Evolutionary conservation across 176 grass and related monocot species (phyloP).

Genomic region (Carex scoparia): DNA sequence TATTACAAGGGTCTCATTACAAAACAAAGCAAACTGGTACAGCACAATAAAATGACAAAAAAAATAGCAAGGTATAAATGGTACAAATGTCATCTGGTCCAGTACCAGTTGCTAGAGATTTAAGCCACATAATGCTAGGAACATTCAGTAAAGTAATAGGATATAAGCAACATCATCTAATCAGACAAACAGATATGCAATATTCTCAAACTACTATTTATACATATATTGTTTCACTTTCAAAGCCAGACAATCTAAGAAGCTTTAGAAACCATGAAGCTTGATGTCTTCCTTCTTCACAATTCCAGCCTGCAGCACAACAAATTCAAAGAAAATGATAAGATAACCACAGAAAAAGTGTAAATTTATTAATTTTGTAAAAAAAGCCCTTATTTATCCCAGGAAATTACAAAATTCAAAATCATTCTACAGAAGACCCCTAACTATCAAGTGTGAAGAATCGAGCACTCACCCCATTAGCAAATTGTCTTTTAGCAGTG

Average conservation of each 20-base stretch:
- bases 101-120: slow-evolving; percentile 3
- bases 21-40: neutral
- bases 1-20: slow-evolving; percentile 2
- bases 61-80: neutral
- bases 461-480: neutral
- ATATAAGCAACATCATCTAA: slow-evolving; percentile 7
- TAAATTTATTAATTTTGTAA: neutral
- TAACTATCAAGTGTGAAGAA: neutral
- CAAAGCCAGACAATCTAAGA: neutral
- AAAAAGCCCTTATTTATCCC: neutral
- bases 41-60: neutral
- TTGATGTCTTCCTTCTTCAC: slow-evolving; percentile 49
- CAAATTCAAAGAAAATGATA: neutral
- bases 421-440: neutral
- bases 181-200: neutral
- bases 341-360: neutral
- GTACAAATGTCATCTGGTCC: slow-evolving; percentile 14
- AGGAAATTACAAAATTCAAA: neutral
- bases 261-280: slow-evolving; percentile 43
- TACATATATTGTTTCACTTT: neutral
- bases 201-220: slow-evolving; percentile 21
- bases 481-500: neutral
- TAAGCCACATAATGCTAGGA: neutral
- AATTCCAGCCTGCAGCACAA: slow-evolving; percentile 31
- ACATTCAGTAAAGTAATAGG: slow-evolving; percentile 7